Evolutionary conservation across 352 stramenopile species (phyloP).

Genomic region (Globisporangium spiculum): DNA sequence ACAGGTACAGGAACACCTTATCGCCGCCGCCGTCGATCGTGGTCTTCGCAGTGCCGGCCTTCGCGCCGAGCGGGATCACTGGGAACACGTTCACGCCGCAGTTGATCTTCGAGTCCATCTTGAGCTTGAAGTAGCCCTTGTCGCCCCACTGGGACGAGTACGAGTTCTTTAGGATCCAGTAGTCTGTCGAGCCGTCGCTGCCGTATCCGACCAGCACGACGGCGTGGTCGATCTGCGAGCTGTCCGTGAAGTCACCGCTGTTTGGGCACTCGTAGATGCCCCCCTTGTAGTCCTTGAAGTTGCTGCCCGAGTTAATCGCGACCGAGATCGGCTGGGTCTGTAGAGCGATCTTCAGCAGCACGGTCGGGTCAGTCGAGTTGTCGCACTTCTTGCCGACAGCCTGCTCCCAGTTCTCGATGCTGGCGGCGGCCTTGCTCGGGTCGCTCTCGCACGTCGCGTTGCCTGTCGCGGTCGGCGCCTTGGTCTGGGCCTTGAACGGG

Average conservation of each 20-base stretch:
- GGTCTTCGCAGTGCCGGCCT: constrained; percentile 38
- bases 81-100: constrained; percentile 76
- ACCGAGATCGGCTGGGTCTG: constrained; percentile 73
- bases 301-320: constrained; percentile 70
- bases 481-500: constrained; percentile 21
- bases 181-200: constrained; percentile 37
- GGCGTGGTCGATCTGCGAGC: constrained; percentile 64
- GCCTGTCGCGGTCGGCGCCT: constrained; percentile 5
- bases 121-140: constrained; percentile 60
- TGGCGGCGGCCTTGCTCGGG: constrained; percentile 42
- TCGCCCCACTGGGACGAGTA: constrained; percentile 72
- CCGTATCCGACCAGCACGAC: constrained; percentile 76
- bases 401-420: constrained; percentile 67
- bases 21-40: constrained; percentile 48
- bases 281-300: constrained; percentile 80
- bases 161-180: constrained; percentile 86
- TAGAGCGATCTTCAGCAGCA: constrained; percentile 66
- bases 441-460: constrained; percentile 45
- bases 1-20: constrained; percentile 35
- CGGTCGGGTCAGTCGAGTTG: constrained; percentile 42
- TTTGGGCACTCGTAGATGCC: constrained; percentile 73
- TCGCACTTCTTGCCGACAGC: constrained; percentile 57
- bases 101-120: constrained; percentile 73
- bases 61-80: constrained; percentile 56
- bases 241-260: constrained; percentile 62